Conservation (phyloP, 305 asterid genomes). For the Rubia peregrina region DNA sequence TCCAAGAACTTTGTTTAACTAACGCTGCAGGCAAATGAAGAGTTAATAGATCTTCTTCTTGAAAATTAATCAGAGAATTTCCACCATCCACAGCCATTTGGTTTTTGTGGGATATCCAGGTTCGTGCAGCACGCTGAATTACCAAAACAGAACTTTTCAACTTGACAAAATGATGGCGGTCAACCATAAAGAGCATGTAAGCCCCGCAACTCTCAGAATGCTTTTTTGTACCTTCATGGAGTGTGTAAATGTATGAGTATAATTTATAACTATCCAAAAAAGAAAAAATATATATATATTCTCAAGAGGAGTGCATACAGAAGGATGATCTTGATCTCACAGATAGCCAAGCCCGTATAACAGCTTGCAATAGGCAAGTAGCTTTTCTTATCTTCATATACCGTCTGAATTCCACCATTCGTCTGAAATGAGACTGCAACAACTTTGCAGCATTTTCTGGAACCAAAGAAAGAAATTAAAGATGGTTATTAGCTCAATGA, state of each 20-base stretch:
- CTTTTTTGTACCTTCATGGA: conserved; percentile 43
- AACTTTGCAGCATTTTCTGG: conserved; percentile 88
- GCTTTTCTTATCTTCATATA: conserved; percentile 49
- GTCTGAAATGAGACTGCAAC: conserved; percentile 71
- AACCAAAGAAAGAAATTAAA: conserved; percentile 19
- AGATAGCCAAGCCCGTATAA: conserved; percentile 51
- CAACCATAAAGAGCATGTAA: conserved; percentile 33
- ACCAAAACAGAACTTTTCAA: conserved; percentile 37
- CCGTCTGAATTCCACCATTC: conserved; percentile 35
- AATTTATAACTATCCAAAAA: conserved; percentile 8
- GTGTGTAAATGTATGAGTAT: conserved; percentile 19
- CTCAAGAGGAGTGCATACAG: conserved; percentile 27
- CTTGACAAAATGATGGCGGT: conserved; percentile 55
- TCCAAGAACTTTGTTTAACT: conserved; percentile 50
- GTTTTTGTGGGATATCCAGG: conserved; percentile 39
- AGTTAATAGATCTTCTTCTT: conserved; percentile 25
- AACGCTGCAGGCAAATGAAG: conserved; percentile 37
- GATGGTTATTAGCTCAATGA: not conserved
- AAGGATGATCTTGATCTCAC: conserved; percentile 39
- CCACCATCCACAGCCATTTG: conserved; percentile 13
- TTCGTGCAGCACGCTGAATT: conserved; percentile 59
- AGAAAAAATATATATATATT: conserved; percentile 4
- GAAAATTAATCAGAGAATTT: conserved; percentile 20
- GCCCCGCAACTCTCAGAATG: conserved; percentile 27
- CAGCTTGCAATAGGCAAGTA: conserved; percentile 52